Evolutionary conservation across 768 basidiomycete genomes (phyloP), one percentile per base, ranked within the genome.

Genomic region (Lactarius evosmus): DNA sequence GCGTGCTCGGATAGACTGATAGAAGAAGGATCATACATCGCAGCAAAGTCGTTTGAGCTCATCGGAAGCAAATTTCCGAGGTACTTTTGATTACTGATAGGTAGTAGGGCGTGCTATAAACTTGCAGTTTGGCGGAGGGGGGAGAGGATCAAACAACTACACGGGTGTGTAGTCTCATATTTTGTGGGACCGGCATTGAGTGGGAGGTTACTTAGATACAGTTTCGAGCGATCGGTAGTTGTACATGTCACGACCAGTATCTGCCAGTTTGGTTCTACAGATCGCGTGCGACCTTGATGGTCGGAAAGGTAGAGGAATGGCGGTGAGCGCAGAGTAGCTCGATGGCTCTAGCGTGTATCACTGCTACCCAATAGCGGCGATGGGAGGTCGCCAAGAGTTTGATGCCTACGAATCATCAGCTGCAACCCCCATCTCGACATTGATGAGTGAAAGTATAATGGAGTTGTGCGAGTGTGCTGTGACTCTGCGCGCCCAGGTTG

Each of bases 361-460:
- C 57, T 50, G 30, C 34, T 46, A 50, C 6, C 19, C 51, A 58
- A 57, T 55, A 30, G 32, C n/a, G 2, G 27, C 22, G 27, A 27
- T 19, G 25, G 34, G 8, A 2, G 29, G 52, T 51, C 33, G 52
- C 16, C 52, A 54, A 54, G 63, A 1, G 38, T 33, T 7, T 25
- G 22, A 33, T 51, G 4, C 27, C 3, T n/a, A 50, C 46, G 52
- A 49, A n/a, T 46, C 46, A 60, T 64, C 63, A 64, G 12, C 55
- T 19, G 27, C 30, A 49, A 30, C 58, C 7, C 30, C 30, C 16
- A 38, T 38, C 16, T 38, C 6, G 16, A 38, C 6, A 38, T 38
- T 38, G 38, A 38, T 38, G 38, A 16, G 38, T 5, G 38, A 38
- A 17, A 17, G 17, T 16, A 6, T 16, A 7, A 38, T 38, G 6